These are phyloP conservation scores for Neurospora sp. DNA, from an alignment of 495 filamentous ascomycete species.

Conservation along the genomic window DNA sequence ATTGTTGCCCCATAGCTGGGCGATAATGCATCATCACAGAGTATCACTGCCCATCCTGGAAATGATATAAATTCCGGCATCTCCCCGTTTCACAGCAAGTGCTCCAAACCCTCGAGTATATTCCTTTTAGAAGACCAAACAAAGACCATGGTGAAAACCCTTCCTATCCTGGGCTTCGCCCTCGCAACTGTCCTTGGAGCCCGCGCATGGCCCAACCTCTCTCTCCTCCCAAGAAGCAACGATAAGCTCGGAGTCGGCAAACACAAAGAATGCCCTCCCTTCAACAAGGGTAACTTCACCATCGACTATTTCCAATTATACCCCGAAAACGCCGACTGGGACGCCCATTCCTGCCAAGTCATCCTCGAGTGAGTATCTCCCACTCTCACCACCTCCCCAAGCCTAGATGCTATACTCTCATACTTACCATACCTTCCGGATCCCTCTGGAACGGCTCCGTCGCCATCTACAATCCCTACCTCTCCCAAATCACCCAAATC, in stretches of 20 bases:
- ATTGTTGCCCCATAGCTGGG: neutral
- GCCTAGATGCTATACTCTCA: neutral
- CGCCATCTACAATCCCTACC: constrained; percentile 25
- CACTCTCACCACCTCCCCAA: neutral
- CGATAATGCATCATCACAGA: neutral
- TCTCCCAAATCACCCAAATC: constrained; percentile 7
- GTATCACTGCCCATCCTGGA: neutral
- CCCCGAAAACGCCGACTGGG: constrained; percentile 29
- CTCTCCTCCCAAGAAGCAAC: neutral
- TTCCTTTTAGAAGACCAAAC: neutral
- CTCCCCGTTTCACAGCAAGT: neutral
- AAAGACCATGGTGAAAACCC: neutral
- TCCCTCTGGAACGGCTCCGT: constrained; percentile 17
- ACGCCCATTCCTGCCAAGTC: constrained; percentile 19
- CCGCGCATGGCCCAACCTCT: neutral
- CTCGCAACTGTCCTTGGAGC: neutral
- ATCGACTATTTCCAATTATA: constrained; percentile 26
- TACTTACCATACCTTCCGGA: neutral
- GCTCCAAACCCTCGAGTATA: neutral
- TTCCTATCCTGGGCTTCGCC: neutral
- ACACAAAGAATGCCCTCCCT: neutral
- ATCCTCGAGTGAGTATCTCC: constrained; percentile 13
- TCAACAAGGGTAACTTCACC: constrained; percentile 17
- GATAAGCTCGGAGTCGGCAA: neutral
- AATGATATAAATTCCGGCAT: neutral